phyloP scores from a whole-genome alignment of 805 yeast species.

The Pichia kluyveri region DNA sequence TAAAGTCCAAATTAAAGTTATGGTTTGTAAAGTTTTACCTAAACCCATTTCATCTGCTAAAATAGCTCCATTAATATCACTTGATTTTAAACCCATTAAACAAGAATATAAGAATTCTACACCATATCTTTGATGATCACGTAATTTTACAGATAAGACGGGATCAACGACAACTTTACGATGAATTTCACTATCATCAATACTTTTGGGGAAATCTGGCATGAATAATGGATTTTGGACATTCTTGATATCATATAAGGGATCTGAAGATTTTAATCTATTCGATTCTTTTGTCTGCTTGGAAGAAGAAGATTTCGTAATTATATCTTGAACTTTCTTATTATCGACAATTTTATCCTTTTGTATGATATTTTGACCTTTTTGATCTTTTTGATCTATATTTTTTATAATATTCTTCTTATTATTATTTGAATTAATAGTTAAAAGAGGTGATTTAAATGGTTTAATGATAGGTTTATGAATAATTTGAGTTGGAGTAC shows the following conservation, averaged over 20 bases:
- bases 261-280: constrained; percentile 11
- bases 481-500: neutral
- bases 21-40: constrained; percentile 84
- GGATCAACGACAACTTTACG: constrained; percentile 56
- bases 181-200: constrained; percentile 4
- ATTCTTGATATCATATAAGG: constrained; percentile 30
- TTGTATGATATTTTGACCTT: too few relatives aligned
- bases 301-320: neutral
- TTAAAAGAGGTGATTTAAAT: neutral
- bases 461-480: neutral
- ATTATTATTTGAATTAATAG: neutral
- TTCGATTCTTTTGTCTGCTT: neutral
- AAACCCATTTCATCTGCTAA: constrained; percentile 98
- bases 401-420: too few relatives aligned
- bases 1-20: constrained; percentile 76
- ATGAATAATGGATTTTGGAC: constrained; percentile 31
- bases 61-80: constrained; percentile 58
- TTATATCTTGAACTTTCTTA: too few relatives aligned
- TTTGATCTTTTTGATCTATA: too few relatives aligned
- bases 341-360: too few relatives aligned
- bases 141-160: constrained; percentile 36
- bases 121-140: constrained; percentile 86
- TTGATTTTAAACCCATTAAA: constrained; percentile 56
- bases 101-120: constrained; percentile 75
- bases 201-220: constrained; percentile 22